Evolutionary conservation across 192 early-diverging fungal species (phyloP).

Genomic region (Linnemannia exigua): DNA sequence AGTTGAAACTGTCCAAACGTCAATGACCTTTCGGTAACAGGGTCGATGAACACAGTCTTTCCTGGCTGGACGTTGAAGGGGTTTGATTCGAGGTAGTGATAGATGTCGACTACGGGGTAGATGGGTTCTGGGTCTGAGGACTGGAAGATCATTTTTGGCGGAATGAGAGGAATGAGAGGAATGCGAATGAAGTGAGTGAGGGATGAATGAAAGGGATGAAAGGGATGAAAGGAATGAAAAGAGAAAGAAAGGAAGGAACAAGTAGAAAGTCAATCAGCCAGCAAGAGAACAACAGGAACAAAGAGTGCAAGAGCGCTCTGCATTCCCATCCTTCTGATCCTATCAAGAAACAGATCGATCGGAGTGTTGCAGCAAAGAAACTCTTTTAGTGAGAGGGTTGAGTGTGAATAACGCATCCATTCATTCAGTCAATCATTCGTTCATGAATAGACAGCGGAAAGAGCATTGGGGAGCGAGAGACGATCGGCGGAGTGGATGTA

Average conservation of each 20-base stretch:
- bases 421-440: too few relatives aligned
- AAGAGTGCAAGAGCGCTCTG: background rate
- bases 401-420: too few relatives aligned
- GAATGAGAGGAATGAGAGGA: background rate
- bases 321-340: background rate
- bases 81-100: constrained; percentile 57
- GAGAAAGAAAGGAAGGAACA: background rate
- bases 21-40: constrained; percentile 56
- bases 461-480: background rate
- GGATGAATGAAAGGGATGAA: background rate
- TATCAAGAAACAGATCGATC: constrained; percentile 7
- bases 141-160: constrained; percentile 42
- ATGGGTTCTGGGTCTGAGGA: constrained; percentile 50
- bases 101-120: constrained; percentile 58
- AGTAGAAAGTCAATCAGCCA: background rate
- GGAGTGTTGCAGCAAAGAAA: background rate
- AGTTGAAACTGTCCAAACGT: constrained; percentile 63
- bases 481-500: constrained; percentile 10
- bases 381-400: background rate
- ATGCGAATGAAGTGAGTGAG: background rate
- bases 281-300: background rate
- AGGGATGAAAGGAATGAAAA: background rate
- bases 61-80: constrained; percentile 36
- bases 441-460: background rate
- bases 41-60: constrained; percentile 67